Percentiles rank a stretch among this genome's conserved stretches.
These are phyloP conservation scores for Phallus indusiatus DNA, from an alignment of 768 basidiomycete species.

Conservation along the genomic window DNA sequence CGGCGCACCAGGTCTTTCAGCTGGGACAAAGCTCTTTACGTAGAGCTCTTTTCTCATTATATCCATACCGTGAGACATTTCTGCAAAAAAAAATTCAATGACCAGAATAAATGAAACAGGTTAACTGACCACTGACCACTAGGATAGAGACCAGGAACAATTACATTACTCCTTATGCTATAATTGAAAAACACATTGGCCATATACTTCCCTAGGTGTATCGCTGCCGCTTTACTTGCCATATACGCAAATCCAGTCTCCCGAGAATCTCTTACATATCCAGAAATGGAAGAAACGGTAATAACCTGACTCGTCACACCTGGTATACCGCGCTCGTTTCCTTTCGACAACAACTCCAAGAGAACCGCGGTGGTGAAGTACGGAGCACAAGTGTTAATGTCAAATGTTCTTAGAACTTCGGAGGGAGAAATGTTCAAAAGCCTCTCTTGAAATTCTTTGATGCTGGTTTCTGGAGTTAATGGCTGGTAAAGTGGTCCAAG, in stretches of 20 bases:
- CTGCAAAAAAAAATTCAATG: too few relatives aligned
- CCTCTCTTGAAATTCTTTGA: slow-evolving; percentile 53
- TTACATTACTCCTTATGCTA: slow-evolving; percentile 64
- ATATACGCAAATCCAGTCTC: slow-evolving; percentile 58
- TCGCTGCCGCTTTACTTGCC: slow-evolving; percentile 66
- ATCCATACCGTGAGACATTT: too few relatives aligned
- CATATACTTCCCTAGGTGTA: slow-evolving; percentile 67
- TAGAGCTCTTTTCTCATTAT: too few relatives aligned
- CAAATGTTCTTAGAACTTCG: slow-evolving; percentile 59
- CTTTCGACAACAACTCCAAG: slow-evolving; percentile 67
- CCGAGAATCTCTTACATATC: slow-evolving; percentile 56
- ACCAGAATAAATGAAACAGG: too few relatives aligned
- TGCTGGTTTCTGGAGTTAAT: slow-evolving; percentile 29
- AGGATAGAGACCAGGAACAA: slow-evolving; percentile 32
- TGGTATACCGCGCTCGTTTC: slow-evolving; percentile 35
- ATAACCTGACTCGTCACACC: slow-evolving; percentile 53
- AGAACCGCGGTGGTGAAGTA: slow-evolving; percentile 77
- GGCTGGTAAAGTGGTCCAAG: slow-evolving; percentile 19
- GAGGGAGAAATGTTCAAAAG: slow-evolving; percentile 57
- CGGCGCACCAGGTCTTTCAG: too few relatives aligned
- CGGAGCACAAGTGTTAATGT: slow-evolving; percentile 60
- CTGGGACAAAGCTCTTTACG: too few relatives aligned
- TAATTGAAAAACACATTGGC: slow-evolving; percentile 65
- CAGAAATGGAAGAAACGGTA: slow-evolving; percentile 60
- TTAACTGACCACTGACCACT: too few relatives aligned